These are phyloP conservation scores for Seiridium unicorne DNA, from an alignment of 2,329 filamentous ascomycete genomes.

Conservation along the genomic window DNA sequence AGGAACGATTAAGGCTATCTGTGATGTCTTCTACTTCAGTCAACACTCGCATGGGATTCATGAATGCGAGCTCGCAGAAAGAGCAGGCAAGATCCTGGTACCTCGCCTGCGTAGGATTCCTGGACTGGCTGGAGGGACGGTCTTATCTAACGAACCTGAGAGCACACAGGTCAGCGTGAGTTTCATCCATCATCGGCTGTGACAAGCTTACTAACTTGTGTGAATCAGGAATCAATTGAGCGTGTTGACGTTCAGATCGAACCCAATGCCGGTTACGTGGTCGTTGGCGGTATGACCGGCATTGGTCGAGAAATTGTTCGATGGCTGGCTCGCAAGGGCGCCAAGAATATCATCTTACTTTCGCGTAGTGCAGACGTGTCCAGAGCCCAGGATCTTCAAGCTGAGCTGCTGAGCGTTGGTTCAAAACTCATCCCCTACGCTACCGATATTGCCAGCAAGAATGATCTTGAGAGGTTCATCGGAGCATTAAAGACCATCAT, in stretches of 20 bases:
- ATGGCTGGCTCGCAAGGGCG: constrained; percentile 20
- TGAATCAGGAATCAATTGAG: neutral
- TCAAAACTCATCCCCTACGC: neutral
- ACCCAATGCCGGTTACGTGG: constrained; percentile 19
- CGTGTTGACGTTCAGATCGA: constrained; percentile 8
- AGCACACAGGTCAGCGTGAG: neutral
- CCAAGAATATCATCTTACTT: constrained; percentile 15
- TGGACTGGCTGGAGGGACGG: neutral
- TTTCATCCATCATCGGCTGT: neutral
- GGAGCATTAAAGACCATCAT: neutral
- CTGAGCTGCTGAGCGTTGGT: neutral
- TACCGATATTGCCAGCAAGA: neutral
- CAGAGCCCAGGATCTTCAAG: constrained; percentile 5
- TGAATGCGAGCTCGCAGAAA: constrained; percentile 4
- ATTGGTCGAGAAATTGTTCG: constrained; percentile 19
- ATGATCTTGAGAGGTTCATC: neutral
- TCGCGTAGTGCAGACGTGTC: constrained; percentile 11
- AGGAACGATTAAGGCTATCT: neutral
- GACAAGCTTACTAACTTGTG: too few relatives aligned
- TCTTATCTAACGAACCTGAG: neutral
- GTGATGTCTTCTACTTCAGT: neutral
- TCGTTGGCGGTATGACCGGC: constrained; percentile 27
- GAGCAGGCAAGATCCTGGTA: neutral
- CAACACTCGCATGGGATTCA: neutral
- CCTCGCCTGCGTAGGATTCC: neutral